Evolutionary conservation across 176 grass and related monocot genomes (phyloP).

Genomic region (Musa itinerans): DNA sequence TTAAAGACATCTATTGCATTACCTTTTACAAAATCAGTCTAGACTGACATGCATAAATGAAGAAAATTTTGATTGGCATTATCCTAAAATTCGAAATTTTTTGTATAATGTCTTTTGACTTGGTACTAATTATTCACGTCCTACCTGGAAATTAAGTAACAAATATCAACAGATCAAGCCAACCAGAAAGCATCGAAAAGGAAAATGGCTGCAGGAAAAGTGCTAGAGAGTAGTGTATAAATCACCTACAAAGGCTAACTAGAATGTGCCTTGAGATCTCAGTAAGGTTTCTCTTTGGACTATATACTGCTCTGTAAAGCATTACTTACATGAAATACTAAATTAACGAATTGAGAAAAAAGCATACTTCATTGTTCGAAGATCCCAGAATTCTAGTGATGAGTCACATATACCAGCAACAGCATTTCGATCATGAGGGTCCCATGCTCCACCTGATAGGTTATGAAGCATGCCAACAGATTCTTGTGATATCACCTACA

Average conservation of each 20-base stretch:
- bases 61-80: too few relatives aligned
- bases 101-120: neutral
- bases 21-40: too few relatives aligned
- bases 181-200: neutral
- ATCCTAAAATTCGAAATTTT: too few relatives aligned
- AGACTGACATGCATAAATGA: too few relatives aligned
- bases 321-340: neutral
- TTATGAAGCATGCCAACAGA: conserved; percentile 85
- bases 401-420: conserved; percentile 79
- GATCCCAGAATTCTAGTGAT: conserved; percentile 86
- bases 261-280: neutral
- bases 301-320: neutral
- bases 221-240: neutral
- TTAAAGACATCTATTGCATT: too few relatives aligned
- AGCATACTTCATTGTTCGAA: conserved; percentile 81
- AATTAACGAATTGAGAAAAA: neutral
- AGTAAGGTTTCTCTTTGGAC: neutral
- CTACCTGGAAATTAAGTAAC: neutral
- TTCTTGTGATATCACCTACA: conserved; percentile 71
- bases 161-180: neutral
- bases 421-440: conserved; percentile 80
- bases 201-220: neutral
- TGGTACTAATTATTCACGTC: neutral
- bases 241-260: neutral
- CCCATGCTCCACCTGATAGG: conserved; percentile 87